Conservation (phyloP, 352 stramenopile genomes). For the Globisporangium takayamanum region DNA sequence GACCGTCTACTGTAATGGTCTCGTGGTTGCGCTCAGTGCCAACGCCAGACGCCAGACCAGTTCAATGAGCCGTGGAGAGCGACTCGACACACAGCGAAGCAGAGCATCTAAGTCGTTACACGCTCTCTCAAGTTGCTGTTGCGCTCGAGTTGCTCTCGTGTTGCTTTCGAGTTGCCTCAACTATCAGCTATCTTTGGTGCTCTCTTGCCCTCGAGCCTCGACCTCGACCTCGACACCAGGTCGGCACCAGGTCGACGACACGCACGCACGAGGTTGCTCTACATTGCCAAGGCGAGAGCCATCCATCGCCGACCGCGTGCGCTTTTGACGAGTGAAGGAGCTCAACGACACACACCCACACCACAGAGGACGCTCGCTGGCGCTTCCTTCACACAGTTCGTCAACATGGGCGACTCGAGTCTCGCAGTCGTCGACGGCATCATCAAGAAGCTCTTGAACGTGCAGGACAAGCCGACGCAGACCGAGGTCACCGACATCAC, state of each 20-base stretch:
- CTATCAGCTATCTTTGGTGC: background rate
- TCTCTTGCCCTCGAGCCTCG: background rate
- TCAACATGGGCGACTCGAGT: slow-evolving; percentile 45
- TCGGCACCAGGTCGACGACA: background rate
- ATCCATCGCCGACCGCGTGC: too few species aligned
- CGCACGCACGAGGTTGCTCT: background rate
- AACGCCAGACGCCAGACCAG: too few species aligned
- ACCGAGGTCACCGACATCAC: slow-evolving; percentile 70
- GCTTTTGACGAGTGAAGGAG: background rate
- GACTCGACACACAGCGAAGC: too few species aligned
- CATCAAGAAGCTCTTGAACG: slow-evolving; percentile 54
- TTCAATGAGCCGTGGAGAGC: too few species aligned
- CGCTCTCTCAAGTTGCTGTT: too few species aligned
- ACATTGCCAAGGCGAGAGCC: background rate
- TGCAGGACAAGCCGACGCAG: slow-evolving; percentile 52
- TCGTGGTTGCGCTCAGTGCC: too few species aligned
- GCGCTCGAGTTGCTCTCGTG: too few species aligned
- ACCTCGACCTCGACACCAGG: too few species aligned
- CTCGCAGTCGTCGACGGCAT: slow-evolving; percentile 45
- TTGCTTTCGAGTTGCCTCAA: background rate
- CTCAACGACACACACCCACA: background rate
- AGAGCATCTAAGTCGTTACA: too few species aligned
- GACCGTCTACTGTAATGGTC: too few species aligned
- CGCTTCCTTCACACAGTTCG: background rate
- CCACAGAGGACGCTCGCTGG: background rate